A percentile compares a stretch with the other conserved stretches of the same genome.
Conservation (phyloP, 2,329 filamentous ascomycete genomes). For the Paecilomyces sp. region DNA sequence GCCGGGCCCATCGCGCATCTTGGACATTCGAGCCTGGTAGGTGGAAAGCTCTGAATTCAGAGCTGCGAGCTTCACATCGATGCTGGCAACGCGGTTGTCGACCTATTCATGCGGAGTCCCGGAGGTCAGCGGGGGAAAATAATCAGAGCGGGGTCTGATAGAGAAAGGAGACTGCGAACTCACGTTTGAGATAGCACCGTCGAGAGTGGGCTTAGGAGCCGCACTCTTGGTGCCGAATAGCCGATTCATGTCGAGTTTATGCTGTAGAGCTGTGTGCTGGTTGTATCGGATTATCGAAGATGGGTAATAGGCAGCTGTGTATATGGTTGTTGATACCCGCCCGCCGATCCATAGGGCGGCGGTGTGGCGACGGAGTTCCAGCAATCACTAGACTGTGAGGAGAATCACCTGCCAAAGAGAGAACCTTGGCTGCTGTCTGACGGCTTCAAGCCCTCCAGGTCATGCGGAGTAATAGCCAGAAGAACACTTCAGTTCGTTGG, state of each 20-base stretch:
- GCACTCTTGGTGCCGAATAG: slow-evolving; percentile 85
- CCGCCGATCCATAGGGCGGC: background rate
- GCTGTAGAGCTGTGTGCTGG: background rate
- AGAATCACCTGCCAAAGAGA: background rate
- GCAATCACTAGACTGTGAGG: background rate
- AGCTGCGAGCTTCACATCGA: slow-evolving; percentile 91
- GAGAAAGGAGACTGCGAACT: slow-evolving; percentile 10
- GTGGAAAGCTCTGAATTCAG: slow-evolving; percentile 83
- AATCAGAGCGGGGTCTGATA: slow-evolving; percentile 1
- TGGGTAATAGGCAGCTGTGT: background rate
- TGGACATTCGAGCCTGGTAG: slow-evolving; percentile 79
- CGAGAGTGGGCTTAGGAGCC: slow-evolving; percentile 82
- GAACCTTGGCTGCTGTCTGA: background rate
- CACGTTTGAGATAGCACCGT: slow-evolving; percentile 74
- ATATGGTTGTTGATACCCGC: slow-evolving; percentile 1
- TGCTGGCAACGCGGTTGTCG: slow-evolving; percentile 72
- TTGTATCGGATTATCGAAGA: background rate
- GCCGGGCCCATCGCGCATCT: slow-evolving; percentile 93
- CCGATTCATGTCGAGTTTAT: slow-evolving; percentile 71
- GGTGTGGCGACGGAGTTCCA: background rate
- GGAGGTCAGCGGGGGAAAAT: slow-evolving; percentile 13
- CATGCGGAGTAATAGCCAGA: background rate
- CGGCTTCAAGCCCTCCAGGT: background rate
- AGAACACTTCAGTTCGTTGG: too few relatives aligned
- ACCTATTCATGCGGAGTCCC: slow-evolving; percentile 40